Conservation (phyloP, 768 basidiomycete genomes). For the Calocera viscosa region DNA sequence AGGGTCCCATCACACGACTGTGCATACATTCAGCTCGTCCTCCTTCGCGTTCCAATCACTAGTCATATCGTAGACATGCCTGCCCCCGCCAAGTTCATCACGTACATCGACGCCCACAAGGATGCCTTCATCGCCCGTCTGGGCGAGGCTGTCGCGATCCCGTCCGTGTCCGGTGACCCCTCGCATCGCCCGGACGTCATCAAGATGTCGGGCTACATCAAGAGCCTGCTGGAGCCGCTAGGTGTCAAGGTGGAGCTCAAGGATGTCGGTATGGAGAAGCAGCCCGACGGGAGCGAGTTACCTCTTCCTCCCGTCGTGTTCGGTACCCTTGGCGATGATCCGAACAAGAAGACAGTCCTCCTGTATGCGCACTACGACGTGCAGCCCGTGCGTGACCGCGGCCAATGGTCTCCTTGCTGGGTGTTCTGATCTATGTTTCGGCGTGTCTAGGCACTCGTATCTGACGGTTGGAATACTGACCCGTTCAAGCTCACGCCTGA, state of each 20-base stretch:
- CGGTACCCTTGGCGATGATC: slow-evolving; percentile 68
- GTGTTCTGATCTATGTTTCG: background rate
- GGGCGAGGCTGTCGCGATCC: slow-evolving; percentile 70
- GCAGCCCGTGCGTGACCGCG: slow-evolving; percentile 49
- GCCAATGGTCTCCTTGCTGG: background rate
- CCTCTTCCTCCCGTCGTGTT: slow-evolving; percentile 73
- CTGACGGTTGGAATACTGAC: slow-evolving; percentile 80
- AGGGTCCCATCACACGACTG: too few relatives aligned
- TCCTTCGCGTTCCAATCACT: too few relatives aligned
- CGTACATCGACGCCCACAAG: slow-evolving; percentile 57
- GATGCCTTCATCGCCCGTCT: slow-evolving; percentile 66
- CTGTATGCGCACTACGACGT: slow-evolving; percentile 95
- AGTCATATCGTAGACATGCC: slow-evolving; percentile 17
- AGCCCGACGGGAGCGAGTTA: slow-evolving; percentile 55
- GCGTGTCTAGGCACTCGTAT: slow-evolving; percentile 27
- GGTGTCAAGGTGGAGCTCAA: slow-evolving; percentile 65
- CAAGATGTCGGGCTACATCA: slow-evolving; percentile 75
- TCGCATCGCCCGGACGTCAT: slow-evolving; percentile 62
- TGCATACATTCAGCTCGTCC: too few relatives aligned
- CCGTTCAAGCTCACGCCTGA: slow-evolving; percentile 62
- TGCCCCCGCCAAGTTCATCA: slow-evolving; percentile 26
- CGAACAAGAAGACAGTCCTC: slow-evolving; percentile 82
- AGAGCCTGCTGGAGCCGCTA: slow-evolving; percentile 55
- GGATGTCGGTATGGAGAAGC: slow-evolving; percentile 60
- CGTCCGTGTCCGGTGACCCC: slow-evolving; percentile 57